Base-by-base conservation (phyloP, 768 basidiomycete species). In the Suillus americanus region DNA sequence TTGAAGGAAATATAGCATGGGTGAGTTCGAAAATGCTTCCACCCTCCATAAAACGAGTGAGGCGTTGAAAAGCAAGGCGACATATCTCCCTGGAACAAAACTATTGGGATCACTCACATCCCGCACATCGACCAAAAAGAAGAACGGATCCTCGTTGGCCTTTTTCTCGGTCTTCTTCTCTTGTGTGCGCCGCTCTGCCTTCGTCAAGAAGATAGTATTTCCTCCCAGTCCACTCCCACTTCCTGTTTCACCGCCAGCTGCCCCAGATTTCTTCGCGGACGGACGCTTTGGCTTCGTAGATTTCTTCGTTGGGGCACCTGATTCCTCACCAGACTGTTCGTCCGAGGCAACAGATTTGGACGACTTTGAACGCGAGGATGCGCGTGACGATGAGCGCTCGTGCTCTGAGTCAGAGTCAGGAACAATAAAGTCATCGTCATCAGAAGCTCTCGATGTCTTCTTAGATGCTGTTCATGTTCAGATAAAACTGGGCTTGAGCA, bases 111-210 rank as follows among this genome's bases (percentile, higher is more conserved):
- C 12, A 77, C 84, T 60, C 69, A 90, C 91, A 79, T 97, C 95
- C 76, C 77, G 85, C 18, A 87, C 76, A 68, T 95, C 86, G 18
- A 76, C 70, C 62, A 97, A 79, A 79, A 96, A 97, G 40, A 81
- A 71, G 73, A 88, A 97, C 1, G 92, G 86, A 64, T 86, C 83
- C 64, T 98, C 95, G 8, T 85, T 77, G 2, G 87, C 82, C 73
- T 93, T 89, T 80, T 97, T 96, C 63, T 90, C 89, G 16, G 87
- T 86, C 74, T 94, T 97, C 74, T 89, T 90, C 43, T 86, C 85
- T 71, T 88, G 85, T 55, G 86, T 83, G 7, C 90, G 83, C 67
- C 84, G 84, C 73, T 96, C 95, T 2, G 96, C 95, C 8, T 88
- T 89, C 18, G 95, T 97, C 63, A 95, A 79, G 77, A 96, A 92